phyloP scores from a whole-genome alignment of 495 filamentous ascomycete genomes.

The Penicillium parvum region DNA sequence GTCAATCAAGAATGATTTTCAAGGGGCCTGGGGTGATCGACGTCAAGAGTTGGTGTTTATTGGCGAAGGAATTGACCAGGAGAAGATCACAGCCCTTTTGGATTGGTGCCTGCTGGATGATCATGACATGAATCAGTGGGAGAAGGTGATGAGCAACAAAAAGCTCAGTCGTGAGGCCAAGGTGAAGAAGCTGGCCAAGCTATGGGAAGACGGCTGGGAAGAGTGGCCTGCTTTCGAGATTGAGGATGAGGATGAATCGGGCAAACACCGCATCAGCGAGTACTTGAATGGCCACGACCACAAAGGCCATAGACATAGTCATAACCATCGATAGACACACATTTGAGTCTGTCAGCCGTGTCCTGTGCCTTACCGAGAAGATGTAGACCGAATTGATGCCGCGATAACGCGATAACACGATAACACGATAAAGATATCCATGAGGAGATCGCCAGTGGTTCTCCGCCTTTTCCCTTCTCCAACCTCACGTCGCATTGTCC shows the following conservation, averaged over 20 bases:
- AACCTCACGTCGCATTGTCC: not conserved
- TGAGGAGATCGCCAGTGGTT: not conserved
- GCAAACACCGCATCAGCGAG: conserved; percentile 30
- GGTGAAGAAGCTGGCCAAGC: conserved; percentile 32
- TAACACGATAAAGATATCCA: conserved; percentile 5
- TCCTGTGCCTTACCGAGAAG: too few relatives aligned
- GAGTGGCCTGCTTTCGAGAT: conserved; percentile 45
- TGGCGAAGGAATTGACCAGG: conserved; percentile 47
- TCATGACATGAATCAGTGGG: conserved; percentile 47
- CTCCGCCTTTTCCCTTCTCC: conserved; percentile 8
- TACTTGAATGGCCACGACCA: conserved; percentile 9
- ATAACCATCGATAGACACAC: conserved; percentile 15
- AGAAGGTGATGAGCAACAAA: conserved; percentile 43
- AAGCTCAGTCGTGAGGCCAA: conserved; percentile 26
- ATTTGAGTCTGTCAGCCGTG: too few relatives aligned
- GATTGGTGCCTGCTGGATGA: conserved; percentile 50
- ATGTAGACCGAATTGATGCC: not conserved
- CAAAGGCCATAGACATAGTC: conserved; percentile 35
- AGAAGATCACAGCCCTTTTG: conserved; percentile 36
- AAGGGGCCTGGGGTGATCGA: conserved; percentile 53
- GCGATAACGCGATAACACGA: conserved; percentile 5
- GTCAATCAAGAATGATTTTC: conserved; percentile 43
- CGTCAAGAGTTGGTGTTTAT: conserved; percentile 60
- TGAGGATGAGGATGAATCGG: conserved; percentile 33
- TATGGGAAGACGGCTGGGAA: conserved; percentile 56